These are phyloP conservation scores for Fusarium sp. DNA, from an alignment of 2,329 filamentous ascomycete species.

Conservation along the genomic window DNA sequence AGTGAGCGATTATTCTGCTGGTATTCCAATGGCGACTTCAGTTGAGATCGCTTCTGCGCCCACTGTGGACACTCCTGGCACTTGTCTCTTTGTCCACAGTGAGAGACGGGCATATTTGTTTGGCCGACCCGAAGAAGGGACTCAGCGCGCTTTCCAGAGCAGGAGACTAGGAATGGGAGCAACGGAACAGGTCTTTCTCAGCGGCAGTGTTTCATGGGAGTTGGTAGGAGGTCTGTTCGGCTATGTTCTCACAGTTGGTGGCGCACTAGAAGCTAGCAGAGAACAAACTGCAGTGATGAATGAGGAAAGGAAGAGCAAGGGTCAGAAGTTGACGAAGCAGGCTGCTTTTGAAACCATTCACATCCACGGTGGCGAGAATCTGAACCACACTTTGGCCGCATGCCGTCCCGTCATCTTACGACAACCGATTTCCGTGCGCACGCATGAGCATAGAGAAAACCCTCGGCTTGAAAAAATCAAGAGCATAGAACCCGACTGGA, in stretches of 20 bases:
- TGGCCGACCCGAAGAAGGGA: conserved; percentile 84
- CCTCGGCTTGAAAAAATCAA: conserved; percentile 44
- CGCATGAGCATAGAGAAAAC: conserved; percentile 71
- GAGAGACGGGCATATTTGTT: conserved; percentile 86
- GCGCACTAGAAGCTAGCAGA: conserved; percentile 63
- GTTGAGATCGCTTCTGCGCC: conserved; percentile 83
- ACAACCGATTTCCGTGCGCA: conserved; percentile 78
- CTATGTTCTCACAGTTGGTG: conserved; percentile 84
- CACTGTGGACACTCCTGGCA: conserved; percentile 87
- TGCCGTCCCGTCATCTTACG: conserved; percentile 87
- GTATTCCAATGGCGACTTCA: conserved; percentile 71
- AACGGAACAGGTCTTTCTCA: conserved; percentile 82
- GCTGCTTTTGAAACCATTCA: conserved; percentile 55
- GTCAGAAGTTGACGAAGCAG: conserved; percentile 43
- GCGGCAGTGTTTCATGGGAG: conserved; percentile 79
- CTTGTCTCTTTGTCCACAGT: conserved; percentile 80
- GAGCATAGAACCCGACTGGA: conserved; percentile 69
- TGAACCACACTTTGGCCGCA: conserved; percentile 83
- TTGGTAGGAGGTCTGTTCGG: conserved; percentile 85
- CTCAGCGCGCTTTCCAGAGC: conserved; percentile 79
- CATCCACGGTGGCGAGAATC: conserved; percentile 84
- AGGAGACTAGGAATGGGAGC: conserved; percentile 72
- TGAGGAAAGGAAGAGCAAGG: conserved; percentile 52
- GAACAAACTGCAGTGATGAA: conserved; percentile 54
- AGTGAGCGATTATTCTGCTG: neutral